Percentiles rank a stretch among this genome's conserved stretches.
Evolutionary conservation across 345 rosid species (phyloP).

Genomic region (Fremontodendron californicum): DNA sequence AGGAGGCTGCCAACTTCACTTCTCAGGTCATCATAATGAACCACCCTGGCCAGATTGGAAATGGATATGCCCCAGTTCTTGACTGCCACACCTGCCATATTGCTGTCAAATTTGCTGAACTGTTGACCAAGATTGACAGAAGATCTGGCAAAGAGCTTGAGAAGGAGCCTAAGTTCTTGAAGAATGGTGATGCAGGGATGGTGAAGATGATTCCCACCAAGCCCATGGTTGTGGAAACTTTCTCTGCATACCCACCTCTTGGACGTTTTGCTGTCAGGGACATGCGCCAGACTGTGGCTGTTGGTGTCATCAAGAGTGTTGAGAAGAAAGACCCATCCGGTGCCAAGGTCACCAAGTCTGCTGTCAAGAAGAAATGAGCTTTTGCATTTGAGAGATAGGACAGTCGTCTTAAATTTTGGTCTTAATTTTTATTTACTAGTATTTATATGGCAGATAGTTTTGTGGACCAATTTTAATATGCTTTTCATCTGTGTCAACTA

Average conservation of each 20-base stretch:
- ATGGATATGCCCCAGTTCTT: conserved; percentile 28
- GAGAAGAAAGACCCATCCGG: conserved; percentile 30
- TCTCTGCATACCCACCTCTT: conserved; percentile 26
- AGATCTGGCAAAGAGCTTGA: conserved; percentile 29
- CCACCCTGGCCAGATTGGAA: conserved; percentile 33
- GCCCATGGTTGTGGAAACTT: conserved; percentile 32
- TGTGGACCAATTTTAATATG: neutral
- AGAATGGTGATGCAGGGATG: conserved; percentile 29
- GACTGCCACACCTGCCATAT: conserved; percentile 33
- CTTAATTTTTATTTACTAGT: neutral
- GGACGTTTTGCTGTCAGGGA: conserved; percentile 31
- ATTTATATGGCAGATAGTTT: neutral
- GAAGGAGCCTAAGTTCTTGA: conserved; percentile 32
- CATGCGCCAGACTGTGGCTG: conserved; percentile 33
- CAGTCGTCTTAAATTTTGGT: neutral
- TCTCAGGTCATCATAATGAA: conserved; percentile 33
- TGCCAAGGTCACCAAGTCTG: conserved; percentile 32
- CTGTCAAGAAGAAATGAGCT: conserved; percentile 26
- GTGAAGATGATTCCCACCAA: conserved; percentile 31
- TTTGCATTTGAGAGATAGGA: conserved; percentile 2
- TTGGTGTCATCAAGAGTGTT: conserved; percentile 31
- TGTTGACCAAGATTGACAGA: conserved; percentile 30
- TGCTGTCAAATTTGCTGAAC: conserved; percentile 27
- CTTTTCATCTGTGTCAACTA: neutral
- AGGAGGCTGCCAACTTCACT: conserved; percentile 29